Base-by-base conservation (phyloP, 495 filamentous ascomycete species). In the Xylaria bambusicola region DNA sequence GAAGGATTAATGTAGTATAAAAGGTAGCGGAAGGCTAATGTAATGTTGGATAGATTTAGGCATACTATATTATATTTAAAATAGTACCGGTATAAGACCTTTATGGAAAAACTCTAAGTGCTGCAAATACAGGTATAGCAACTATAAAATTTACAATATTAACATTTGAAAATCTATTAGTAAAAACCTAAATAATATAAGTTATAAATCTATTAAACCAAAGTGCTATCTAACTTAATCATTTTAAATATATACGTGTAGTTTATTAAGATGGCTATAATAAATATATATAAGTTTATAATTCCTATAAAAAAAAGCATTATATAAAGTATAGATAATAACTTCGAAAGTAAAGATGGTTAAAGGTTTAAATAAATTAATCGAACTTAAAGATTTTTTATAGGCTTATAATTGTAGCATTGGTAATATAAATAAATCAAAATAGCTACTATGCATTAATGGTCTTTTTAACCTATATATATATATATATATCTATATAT, bases 81-180 rank as follows among this genome's bases (percentile, higher is more conserved):
- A 15, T 23, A 38, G 21, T 8, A 17, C 49, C 46, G 47, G 36
- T 29, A 47, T 40, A 49, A 48, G 47, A 27, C 33, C 48, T 47
- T 13, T n/a, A 6, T 21, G n/a, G 40, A 0, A 1, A 29, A 9
- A 15, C 29, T 38, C 65, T 68, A 85, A 66, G 80, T 81, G 50
- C 81, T 85, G 63, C 80, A 73, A 50, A 84, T 80, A 71, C 89
- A 92, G 27, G 81, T 77, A 46, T 84, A 76, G 70, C 89, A 92
- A 23, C 82, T 83, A 77, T 91, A 89, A 49, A 91, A 73, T 71
- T 88, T 87, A 81, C 89, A 93, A 68, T 87, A 86, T 63, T 78
- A 73, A 78, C 89, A 93, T 73, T 92, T 87, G 69, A 84, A 90
- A 70, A 93, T 92, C 74, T 82, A 87, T 87, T 88, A 91, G 73